Conservation (phyloP, 148 eudicot species). For the Camellia granthamiana region DNA sequence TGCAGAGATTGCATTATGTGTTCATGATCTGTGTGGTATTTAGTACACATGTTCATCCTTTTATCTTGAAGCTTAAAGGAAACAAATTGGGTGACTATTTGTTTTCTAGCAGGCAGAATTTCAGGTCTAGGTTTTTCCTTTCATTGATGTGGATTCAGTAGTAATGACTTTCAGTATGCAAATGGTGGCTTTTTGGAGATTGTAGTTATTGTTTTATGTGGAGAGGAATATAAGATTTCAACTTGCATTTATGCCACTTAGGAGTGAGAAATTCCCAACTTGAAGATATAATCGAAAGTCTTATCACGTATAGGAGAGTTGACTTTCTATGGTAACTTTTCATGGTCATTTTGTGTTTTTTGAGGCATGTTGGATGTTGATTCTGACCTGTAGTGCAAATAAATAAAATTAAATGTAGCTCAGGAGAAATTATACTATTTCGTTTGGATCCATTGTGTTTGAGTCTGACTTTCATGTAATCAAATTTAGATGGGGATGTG, state of each 20-base stretch:
- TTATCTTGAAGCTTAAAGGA: constrained; percentile 7
- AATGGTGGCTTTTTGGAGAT: constrained; percentile 10
- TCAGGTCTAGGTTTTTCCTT: constrained; percentile 12
- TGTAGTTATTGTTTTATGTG: not conserved
- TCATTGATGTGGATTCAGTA: not conserved
- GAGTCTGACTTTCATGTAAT: not conserved
- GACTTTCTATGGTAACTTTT: not conserved
- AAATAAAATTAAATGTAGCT: not conserved
- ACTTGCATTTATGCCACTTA: not conserved
- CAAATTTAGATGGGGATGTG: not conserved
- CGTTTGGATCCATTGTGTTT: not conserved
- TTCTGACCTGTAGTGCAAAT: not conserved
- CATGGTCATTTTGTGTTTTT: constrained; percentile 7
- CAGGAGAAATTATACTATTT: not conserved
- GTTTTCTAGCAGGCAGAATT: constrained; percentile 12
- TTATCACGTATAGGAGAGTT: not conserved
- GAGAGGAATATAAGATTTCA: constrained; percentile 2
- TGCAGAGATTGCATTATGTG: not conserved
- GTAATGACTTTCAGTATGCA: not conserved
- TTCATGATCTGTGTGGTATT: constrained; percentile 12
- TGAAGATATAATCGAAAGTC: constrained; percentile 7
- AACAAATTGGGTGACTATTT: not conserved
- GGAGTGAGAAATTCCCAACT: not conserved
- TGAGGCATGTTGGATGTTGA: constrained; percentile 9
- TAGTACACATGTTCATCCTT: not conserved